These are phyloP conservation scores for Dalbergia cochinchinensis DNA, from an alignment of 306 rosid genomes.

Conservation along the genomic window DNA sequence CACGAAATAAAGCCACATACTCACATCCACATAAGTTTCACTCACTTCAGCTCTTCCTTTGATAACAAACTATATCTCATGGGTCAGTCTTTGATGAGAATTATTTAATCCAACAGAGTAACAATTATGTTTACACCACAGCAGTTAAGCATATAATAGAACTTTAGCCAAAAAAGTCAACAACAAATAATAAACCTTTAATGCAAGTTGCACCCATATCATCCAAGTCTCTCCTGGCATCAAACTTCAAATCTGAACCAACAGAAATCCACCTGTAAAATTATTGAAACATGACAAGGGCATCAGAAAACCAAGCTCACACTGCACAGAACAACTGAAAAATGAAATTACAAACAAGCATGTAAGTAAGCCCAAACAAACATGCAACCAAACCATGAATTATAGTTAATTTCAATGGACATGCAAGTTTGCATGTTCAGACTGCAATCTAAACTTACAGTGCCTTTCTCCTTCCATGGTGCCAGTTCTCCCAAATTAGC, in stretches of 20 bases:
- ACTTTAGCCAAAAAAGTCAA: conserved; percentile 20
- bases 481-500: conserved; percentile 97
- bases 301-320: conserved; percentile 43
- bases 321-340: conserved; percentile 8
- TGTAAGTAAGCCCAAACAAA: neutral
- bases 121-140: neutral
- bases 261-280: conserved; percentile 97
- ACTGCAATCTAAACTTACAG: conserved; percentile 70
- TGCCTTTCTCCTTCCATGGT: conserved; percentile 80
- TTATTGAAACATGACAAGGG: conserved; percentile 48
- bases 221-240: conserved; percentile 97
- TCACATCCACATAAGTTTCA: neutral
- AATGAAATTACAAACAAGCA: conserved; percentile 27
- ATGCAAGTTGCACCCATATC: conserved; percentile 84
- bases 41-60: conserved; percentile 7
- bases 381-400: conserved; percentile 27
- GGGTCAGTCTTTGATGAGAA: neutral
- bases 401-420: conserved; percentile 31
- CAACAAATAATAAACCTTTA: conserved; percentile 62
- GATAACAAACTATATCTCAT: neutral
- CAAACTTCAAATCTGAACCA: conserved; percentile 99
- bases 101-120: neutral
- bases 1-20: neutral
- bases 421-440: conserved; percentile 33
- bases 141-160: conserved; percentile 9